Conservation (phyloP, 2,329 filamentous ascomycete genomes). For the Dactylellina haptotyla region DNA sequence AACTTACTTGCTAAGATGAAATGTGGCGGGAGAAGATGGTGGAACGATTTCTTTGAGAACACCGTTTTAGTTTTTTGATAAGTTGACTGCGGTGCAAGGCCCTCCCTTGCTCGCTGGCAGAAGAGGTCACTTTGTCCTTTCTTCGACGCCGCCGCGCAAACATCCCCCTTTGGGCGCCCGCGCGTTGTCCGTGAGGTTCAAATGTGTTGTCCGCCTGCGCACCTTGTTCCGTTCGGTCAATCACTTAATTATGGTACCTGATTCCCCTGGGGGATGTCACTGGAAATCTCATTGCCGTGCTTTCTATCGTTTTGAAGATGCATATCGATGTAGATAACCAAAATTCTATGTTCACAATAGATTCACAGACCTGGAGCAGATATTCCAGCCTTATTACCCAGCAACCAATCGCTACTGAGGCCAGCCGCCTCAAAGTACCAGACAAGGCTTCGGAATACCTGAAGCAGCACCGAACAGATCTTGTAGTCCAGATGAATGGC, state of each 20-base stretch:
- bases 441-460: too few species aligned
- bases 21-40: conserved; percentile 51
- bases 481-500: too few species aligned
- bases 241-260: background rate
- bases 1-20: conserved; percentile 30
- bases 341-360: too few species aligned
- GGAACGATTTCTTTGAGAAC: conserved; percentile 54
- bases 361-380: too few species aligned
- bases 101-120: conserved; percentile 11
- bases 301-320: too few species aligned
- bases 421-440: too few species aligned
- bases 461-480: too few species aligned
- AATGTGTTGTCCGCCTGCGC: conserved; percentile 19
- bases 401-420: too few species aligned
- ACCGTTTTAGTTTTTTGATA: conserved; percentile 55
- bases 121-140: conserved; percentile 55
- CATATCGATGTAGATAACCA: too few species aligned
- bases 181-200: too few species aligned
- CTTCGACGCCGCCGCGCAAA: conserved; percentile 19
- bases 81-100: conserved; percentile 36
- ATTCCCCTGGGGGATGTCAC: background rate
- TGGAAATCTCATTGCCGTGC: too few species aligned
- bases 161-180: background rate
- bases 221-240: conserved; percentile 1
- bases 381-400: too few species aligned